phyloP scores from a whole-genome alignment of 2,329 filamentous ascomycete genomes.

The Neocucurbitaria cava region DNA sequence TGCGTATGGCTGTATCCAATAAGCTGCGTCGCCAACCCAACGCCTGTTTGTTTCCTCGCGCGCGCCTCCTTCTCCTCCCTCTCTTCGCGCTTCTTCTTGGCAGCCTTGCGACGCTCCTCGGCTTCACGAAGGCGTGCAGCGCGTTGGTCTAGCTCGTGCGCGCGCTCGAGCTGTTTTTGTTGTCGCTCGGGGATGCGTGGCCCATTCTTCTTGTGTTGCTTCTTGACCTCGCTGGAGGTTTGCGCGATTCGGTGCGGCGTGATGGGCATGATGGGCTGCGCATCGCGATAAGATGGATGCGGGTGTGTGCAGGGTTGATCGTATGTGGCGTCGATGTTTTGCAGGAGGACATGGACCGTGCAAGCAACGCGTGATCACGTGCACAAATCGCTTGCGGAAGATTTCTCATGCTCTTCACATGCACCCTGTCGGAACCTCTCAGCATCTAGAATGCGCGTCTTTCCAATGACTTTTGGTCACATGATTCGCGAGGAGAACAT shows the following conservation, averaged over 20 bases:
- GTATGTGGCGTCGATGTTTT: conserved; percentile 1
- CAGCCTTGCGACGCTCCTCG: conserved; percentile 36
- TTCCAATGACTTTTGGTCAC: too few species aligned
- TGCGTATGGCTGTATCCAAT: conserved; percentile 49
- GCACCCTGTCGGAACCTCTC: too few species aligned
- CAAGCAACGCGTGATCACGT: conserved; percentile 11
- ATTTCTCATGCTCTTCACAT: too few species aligned
- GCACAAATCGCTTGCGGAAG: too few species aligned
- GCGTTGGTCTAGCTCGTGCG: conserved; percentile 39
- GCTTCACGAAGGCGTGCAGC: conserved; percentile 41
- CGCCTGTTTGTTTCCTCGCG: conserved; percentile 35
- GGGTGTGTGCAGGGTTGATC: neutral
- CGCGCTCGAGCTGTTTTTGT: conserved; percentile 41
- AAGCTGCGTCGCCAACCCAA: conserved; percentile 49
- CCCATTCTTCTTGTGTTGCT: conserved; percentile 40
- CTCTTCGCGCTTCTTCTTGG: conserved; percentile 41
- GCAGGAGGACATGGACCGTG: conserved; percentile 2
- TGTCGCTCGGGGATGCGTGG: conserved; percentile 33
- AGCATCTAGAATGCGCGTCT: too few species aligned
- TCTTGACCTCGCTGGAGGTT: conserved; percentile 46
- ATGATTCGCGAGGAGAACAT: neutral
- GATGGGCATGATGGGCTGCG: conserved; percentile 29
- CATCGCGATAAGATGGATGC: conserved; percentile 11
- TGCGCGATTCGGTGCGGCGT: conserved; percentile 37
- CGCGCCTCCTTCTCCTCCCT: conserved; percentile 41